Conservation (phyloP, 2,329 filamentous ascomycete genomes). For the Amphichorda felina region DNA sequence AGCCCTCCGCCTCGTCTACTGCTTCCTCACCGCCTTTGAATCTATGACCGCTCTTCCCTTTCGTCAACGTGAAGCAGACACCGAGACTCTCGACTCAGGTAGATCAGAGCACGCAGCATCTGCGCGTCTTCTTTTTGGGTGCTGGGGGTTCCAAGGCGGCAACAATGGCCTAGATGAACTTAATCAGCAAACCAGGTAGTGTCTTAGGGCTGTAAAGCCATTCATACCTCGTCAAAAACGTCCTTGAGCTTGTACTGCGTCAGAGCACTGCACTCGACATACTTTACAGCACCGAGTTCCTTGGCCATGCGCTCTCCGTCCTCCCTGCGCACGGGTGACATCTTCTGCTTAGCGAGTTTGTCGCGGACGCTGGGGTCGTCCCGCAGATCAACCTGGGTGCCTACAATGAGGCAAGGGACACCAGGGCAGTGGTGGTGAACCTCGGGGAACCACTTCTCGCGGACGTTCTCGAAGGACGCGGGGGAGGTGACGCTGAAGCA, state of each 20-base stretch:
- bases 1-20: not conserved
- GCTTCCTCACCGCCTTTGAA: not conserved
- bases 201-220: slow-evolving; percentile 1
- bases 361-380: slow-evolving; percentile 80
- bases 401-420: slow-evolving; percentile 94
- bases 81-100: not conserved
- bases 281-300: slow-evolving; percentile 95
- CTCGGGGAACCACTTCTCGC: slow-evolving; percentile 98
- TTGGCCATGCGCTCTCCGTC: slow-evolving; percentile 95
- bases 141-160: slow-evolving; percentile 82
- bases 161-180: slow-evolving; percentile 84
- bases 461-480: slow-evolving; percentile 96
- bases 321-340: slow-evolving; percentile 83
- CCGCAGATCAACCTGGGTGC: slow-evolving; percentile 91
- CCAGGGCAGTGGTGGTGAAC: slow-evolving; percentile 98
- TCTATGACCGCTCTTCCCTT: too few species aligned
- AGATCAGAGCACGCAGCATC: slow-evolving; percentile 55
- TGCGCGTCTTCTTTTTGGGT: slow-evolving; percentile 64
- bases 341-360: slow-evolving; percentile 92
- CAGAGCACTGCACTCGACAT: slow-evolving; percentile 95
- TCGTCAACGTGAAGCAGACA: too few species aligned
- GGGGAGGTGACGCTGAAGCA: slow-evolving; percentile 98
- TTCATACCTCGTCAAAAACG: slow-evolving; percentile 90
- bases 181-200: too few species aligned
- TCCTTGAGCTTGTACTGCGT: slow-evolving; percentile 99